Evolutionary conservation across 768 basidiomycete genomes (phyloP).

Genomic region (Asterophora lycoperdoides): DNA sequence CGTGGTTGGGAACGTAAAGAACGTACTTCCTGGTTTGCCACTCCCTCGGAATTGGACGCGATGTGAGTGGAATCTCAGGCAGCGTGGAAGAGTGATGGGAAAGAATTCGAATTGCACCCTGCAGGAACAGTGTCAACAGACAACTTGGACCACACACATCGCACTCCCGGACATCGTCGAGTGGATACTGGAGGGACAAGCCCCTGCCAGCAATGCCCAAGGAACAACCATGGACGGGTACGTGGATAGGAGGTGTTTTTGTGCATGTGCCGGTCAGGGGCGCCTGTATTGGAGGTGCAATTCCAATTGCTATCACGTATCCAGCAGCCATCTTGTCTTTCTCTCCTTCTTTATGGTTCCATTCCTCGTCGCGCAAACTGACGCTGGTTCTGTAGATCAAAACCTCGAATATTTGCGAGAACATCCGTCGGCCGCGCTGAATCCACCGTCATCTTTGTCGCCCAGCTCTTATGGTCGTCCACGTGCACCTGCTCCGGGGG

Average conservation of each 20-base stretch:
- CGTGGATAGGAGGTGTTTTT: conserved; percentile 14
- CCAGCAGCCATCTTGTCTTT: conserved; percentile 5
- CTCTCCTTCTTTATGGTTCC: conserved; percentile 17
- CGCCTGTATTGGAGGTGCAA: neutral
- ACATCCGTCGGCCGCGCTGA: conserved; percentile 26
- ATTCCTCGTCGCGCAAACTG: conserved; percentile 10
- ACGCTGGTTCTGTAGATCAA: conserved; percentile 18
- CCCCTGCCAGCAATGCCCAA: conserved; percentile 33
- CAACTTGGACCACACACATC: conserved; percentile 12
- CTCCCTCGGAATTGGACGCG: neutral
- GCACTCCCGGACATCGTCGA: conserved; percentile 8
- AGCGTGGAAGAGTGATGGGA: conserved; percentile 20
- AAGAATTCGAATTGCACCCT: conserved; percentile 8
- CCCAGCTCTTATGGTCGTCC: conserved; percentile 29
- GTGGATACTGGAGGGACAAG: conserved; percentile 30
- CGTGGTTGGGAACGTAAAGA: no score
- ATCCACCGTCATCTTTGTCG: conserved; percentile 31
- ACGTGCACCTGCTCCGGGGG: conserved; percentile 37
- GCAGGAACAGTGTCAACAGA: conserved; percentile 6
- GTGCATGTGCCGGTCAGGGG: conserved; percentile 16
- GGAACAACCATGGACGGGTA: conserved; percentile 7
- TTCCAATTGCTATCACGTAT: neutral
- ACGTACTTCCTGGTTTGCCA: no score
- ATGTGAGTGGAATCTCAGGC: conserved; percentile 12
- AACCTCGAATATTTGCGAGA: conserved; percentile 27